Percentiles rank a stretch among this genome's conserved stretches.
Conservation (phyloP, 306 rosid genomes). For the Lupinus albus region DNA sequence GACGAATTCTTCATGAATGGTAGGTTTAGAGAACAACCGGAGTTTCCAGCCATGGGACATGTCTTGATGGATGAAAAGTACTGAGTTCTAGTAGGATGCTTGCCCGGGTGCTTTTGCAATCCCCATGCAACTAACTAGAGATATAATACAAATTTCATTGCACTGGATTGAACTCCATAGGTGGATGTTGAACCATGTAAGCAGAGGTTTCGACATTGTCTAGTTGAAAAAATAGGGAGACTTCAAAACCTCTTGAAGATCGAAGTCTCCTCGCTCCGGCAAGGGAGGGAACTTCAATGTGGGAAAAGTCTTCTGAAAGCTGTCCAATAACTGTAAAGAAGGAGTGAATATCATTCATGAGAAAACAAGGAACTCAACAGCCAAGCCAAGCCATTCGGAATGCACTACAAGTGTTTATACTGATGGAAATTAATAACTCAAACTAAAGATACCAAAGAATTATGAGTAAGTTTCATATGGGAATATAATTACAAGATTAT, state of each 20-base stretch:
- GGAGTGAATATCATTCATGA: constrained; percentile 26
- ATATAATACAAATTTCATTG: constrained; percentile 32
- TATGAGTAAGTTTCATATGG: background rate
- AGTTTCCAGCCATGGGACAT: constrained; percentile 25
- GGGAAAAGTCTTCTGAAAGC: constrained; percentile 75
- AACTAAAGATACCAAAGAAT: background rate
- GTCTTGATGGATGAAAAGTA: constrained; percentile 27
- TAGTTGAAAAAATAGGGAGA: constrained; percentile 88
- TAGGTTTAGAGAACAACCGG: constrained; percentile 40
- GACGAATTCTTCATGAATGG: constrained; percentile 28
- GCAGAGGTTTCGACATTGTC: constrained; percentile 32
- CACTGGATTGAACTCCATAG: constrained; percentile 39
- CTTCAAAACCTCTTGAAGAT: constrained; percentile 70
- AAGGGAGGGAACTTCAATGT: constrained; percentile 63
- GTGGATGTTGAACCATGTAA: constrained; percentile 36
- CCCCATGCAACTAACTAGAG: constrained; percentile 42
- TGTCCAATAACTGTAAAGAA: constrained; percentile 63
- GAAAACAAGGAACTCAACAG: constrained; percentile 24
- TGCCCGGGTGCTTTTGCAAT: constrained; percentile 26
- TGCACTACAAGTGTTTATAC: constrained; percentile 16
- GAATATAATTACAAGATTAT: constrained; percentile 4
- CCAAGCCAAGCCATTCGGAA: constrained; percentile 19
- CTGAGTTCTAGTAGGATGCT: constrained; percentile 1
- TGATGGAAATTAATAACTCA: background rate
- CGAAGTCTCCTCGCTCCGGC: constrained; percentile 85